These are phyloP conservation scores for Fagus sylvatica DNA, from an alignment of 306 rosid species.

Conservation along the genomic window DNA sequence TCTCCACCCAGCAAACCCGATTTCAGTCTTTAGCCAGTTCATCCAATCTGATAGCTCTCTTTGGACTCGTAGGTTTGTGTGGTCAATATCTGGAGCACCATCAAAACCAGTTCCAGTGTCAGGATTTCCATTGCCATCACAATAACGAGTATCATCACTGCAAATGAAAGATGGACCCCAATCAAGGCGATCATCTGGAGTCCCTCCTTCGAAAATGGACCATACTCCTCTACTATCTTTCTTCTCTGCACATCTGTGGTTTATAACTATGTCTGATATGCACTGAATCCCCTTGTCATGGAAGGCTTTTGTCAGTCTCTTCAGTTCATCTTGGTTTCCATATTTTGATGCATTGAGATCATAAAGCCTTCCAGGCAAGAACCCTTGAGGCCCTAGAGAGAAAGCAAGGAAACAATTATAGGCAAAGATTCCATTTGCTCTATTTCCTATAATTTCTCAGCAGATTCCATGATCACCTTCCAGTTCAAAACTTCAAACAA, in stretches of 20 bases:
- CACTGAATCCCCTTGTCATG: background rate
- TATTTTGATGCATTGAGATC: background rate
- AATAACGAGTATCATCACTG: background rate
- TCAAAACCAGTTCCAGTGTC: background rate
- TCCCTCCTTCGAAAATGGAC: constrained; percentile 4
- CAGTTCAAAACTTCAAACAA: no score
- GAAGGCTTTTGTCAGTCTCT: background rate
- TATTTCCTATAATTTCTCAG: no score
- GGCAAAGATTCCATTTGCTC: no score
- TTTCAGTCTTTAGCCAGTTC: constrained; percentile 1
- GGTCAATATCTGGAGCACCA: background rate
- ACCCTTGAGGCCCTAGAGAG: background rate
- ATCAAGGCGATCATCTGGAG: background rate
- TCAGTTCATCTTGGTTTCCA: constrained; percentile 6
- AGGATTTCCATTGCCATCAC: background rate
- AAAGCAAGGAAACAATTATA: background rate
- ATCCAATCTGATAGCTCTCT: background rate
- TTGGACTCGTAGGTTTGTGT: background rate
- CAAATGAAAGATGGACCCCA: background rate
- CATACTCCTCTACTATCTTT: background rate
- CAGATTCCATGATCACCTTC: no score
- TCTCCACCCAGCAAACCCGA: background rate
- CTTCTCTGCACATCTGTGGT: background rate
- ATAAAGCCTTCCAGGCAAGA: constrained; percentile 7
- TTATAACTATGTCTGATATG: constrained; percentile 1